Conservation (phyloP, 192 early-diverging fungal genomes). For the Coemansia sp. region DNA sequence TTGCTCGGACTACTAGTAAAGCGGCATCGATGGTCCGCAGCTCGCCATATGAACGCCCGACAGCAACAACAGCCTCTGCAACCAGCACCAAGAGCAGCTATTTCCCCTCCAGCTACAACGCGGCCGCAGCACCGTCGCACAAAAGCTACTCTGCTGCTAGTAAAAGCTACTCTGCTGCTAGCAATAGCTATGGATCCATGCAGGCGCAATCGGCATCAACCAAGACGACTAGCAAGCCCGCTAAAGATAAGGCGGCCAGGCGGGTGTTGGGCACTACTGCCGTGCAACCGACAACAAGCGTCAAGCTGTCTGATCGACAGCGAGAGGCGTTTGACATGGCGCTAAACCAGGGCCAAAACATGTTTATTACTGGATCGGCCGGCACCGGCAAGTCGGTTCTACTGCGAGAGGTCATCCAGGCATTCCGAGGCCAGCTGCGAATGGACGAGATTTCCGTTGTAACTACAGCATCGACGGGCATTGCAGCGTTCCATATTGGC, state of each 20-base stretch:
- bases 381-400: constrained; percentile 63
- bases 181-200: background rate
- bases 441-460: constrained; percentile 34
- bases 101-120: background rate
- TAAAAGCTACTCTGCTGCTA: constrained; percentile 4
- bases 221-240: background rate
- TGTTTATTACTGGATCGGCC: constrained; percentile 82
- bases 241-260: background rate
- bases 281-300: constrained; percentile 4
- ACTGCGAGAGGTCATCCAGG: constrained; percentile 46
- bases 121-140: background rate
- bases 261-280: background rate
- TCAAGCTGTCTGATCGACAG: constrained; percentile 60
- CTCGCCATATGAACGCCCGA: constrained; percentile 32
- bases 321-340: constrained; percentile 63
- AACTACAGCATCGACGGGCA: constrained; percentile 77
- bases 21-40: constrained; percentile 7
- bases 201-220: background rate
- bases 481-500: constrained; percentile 79
- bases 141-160: constrained; percentile 1
- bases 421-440: constrained; percentile 11
- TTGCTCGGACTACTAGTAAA: constrained; percentile 1
- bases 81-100: constrained; percentile 10
- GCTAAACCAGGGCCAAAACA: constrained; percentile 54
- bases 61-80: background rate